Percentiles rank a stretch among this genome's conserved stretches.
Evolutionary conservation across 2,329 filamentous ascomycete species (phyloP).

Genomic region (Colletotrichum sublineola): DNA sequence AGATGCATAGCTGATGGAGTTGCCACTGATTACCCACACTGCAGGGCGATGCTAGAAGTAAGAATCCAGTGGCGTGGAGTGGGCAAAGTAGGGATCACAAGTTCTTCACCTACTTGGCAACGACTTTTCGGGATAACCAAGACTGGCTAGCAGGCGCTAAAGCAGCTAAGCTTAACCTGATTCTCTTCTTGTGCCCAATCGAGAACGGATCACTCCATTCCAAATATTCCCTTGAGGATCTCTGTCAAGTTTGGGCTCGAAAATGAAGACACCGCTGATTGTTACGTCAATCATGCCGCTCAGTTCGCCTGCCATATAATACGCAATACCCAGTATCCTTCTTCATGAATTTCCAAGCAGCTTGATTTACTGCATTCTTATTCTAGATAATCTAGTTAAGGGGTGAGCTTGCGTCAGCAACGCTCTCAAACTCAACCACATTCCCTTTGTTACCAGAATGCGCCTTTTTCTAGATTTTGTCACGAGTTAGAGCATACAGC

Average conservation of each 20-base stretch:
- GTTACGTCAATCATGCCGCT: neutral
- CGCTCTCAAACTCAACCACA: neutral
- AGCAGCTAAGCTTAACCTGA: neutral
- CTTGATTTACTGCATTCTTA: neutral
- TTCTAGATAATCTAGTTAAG: neutral
- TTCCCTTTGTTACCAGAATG: neutral
- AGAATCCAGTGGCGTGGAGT: neutral
- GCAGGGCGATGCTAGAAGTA: neutral
- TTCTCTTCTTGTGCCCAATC: neutral
- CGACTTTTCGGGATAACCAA: neutral
- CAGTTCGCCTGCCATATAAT: neutral
- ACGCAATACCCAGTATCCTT: neutral
- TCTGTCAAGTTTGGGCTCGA: neutral
- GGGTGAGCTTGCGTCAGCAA: neutral
- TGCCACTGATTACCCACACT: neutral
- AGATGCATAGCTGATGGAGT: too few species aligned
- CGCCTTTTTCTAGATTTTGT: neutral
- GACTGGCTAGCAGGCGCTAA: neutral
- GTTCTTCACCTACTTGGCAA: neutral
- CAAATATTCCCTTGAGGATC: neutral
- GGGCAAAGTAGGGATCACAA: neutral
- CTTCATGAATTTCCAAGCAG: conserved; percentile 11
- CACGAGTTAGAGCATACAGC: too few species aligned
- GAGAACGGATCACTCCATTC: neutral
- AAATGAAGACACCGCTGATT: neutral